phyloP scores from a whole-genome alignment of 2,329 filamentous ascomycete genomes.

The Ophiostoma triangulosporum region DNA sequence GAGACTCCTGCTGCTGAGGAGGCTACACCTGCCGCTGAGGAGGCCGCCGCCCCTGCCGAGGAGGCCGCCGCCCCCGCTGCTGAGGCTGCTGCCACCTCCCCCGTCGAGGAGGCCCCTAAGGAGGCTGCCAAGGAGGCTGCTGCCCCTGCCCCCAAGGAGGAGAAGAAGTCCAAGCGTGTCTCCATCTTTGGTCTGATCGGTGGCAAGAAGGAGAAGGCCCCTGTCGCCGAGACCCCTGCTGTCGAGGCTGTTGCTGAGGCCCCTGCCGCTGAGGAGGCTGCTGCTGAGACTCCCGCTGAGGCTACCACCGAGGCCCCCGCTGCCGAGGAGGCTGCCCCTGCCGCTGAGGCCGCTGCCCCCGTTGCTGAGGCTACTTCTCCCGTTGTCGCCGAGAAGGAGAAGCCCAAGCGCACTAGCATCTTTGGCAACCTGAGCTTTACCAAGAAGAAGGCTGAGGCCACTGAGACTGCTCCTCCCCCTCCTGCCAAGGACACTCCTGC shows the following conservation, averaged over 20 bases:
- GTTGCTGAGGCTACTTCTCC: conserved; percentile 22
- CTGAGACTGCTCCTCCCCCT: conserved; percentile 28
- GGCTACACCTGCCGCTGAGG: conserved; percentile 20
- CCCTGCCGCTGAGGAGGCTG: conserved; percentile 22
- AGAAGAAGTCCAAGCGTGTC: conserved; percentile 49
- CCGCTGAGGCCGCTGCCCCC: conserved; percentile 22
- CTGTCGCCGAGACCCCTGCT: conserved; percentile 26
- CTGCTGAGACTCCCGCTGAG: conserved; percentile 19
- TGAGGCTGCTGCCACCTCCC: conserved; percentile 18
- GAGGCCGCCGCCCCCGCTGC: conserved; percentile 17
- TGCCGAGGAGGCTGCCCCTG: conserved; percentile 20
- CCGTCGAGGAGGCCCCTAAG: conserved; percentile 15
- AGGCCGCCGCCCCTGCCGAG: conserved; percentile 14
- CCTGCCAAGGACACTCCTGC: conserved; percentile 29
- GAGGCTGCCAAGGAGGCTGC: conserved; percentile 23
- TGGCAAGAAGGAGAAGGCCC: conserved; percentile 35
- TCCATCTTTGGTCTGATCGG: conserved; percentile 48
- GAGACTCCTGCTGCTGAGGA: conserved; percentile 15
- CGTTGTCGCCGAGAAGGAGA: conserved; percentile 29
- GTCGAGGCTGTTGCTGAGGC: conserved; percentile 17
- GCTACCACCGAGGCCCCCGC: conserved; percentile 19
- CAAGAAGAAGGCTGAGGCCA: conserved; percentile 42
- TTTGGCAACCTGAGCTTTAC: conserved; percentile 41
- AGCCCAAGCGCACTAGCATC: conserved; percentile 34
- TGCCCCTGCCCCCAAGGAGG: conserved; percentile 16